These are phyloP conservation scores for Ambrosia artemisiifolia DNA, from an alignment of 129 eudicot species.

Conservation along the genomic window DNA sequence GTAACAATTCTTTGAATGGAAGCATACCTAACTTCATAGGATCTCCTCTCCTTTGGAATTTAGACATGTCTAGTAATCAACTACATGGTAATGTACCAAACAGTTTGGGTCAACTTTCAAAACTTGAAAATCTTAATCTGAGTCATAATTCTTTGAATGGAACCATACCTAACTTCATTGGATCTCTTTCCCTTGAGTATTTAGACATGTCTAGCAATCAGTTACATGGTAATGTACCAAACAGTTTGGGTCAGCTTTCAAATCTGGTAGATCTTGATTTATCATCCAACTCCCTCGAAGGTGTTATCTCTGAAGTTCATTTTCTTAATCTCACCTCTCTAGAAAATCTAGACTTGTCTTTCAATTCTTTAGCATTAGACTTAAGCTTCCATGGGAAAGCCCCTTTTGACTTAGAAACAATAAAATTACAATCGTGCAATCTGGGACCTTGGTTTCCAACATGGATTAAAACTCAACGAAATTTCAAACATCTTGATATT, in stretches of 20 bases:
- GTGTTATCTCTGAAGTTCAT: background rate
- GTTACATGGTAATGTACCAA: background rate
- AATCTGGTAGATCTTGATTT: constrained; percentile 14
- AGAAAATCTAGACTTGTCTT: constrained; percentile 28
- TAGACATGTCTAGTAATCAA: too few relatives aligned
- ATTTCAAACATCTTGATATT: constrained; percentile 26
- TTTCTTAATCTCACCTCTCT: constrained; percentile 21
- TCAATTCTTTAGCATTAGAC: constrained; percentile 28
- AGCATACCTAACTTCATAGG: too few relatives aligned
- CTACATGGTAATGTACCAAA: too few relatives aligned
- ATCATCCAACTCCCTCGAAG: constrained; percentile 24
- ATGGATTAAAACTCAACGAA: constrained; percentile 36
- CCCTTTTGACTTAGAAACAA: constrained; percentile 20
- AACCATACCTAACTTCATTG: background rate
- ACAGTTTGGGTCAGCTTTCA: background rate
- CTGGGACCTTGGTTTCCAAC: constrained; percentile 38
- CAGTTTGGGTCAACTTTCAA: background rate
- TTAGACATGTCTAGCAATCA: constrained; percentile 13
- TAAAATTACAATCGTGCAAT: constrained; percentile 26
- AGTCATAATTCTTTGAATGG: constrained; percentile 11
- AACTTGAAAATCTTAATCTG: background rate
- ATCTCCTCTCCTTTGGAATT: too few relatives aligned
- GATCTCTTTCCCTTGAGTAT: background rate
- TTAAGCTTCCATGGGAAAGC: constrained; percentile 20
- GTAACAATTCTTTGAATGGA: too few relatives aligned